phyloP scores from a whole-genome alignment of 352 stramenopile genomes.

The Phytopythium mirpurense region DNA sequence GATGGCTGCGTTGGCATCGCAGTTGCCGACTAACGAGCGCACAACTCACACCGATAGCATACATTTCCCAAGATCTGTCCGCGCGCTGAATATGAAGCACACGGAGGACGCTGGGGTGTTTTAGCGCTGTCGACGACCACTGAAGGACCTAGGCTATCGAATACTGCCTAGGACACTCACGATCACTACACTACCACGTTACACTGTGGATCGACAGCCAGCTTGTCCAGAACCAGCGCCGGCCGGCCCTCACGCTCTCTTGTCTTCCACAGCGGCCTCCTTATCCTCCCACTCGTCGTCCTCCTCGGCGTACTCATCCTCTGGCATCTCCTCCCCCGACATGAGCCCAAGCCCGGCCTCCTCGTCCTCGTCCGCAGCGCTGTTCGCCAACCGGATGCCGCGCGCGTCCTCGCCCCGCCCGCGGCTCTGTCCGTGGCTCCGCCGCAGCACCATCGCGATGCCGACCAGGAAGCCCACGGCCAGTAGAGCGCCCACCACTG shows the following conservation, averaged over 20 bases:
- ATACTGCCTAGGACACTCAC: too few species aligned
- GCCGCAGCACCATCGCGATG: constrained; percentile 48
- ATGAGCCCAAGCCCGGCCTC: constrained; percentile 38
- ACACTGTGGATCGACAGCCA: too few species aligned
- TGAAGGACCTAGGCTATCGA: too few species aligned
- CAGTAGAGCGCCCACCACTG: constrained; percentile 59
- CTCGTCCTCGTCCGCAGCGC: constrained; percentile 18
- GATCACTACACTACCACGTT: too few species aligned
- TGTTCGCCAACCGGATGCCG: constrained; percentile 60
- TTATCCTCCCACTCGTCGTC: neutral
- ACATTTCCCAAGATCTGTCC: too few species aligned
- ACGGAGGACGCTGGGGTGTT: too few species aligned
- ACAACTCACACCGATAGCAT: too few species aligned
- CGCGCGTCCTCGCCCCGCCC: constrained; percentile 40
- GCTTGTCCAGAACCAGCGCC: neutral
- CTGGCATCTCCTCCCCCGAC: neutral
- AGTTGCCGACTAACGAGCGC: too few species aligned
- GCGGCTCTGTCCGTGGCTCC: constrained; percentile 40
- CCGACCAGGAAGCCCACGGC: constrained; percentile 68
- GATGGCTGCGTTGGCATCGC: too few species aligned
- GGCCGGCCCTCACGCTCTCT: neutral
- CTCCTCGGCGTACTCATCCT: neutral
- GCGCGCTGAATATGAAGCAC: too few species aligned
- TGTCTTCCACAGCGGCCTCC: neutral
- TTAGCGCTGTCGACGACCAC: too few species aligned